Evolutionary conservation across 352 stramenopile genomes (phyloP).

Genomic region (Globisporangium middletonii): DNA sequence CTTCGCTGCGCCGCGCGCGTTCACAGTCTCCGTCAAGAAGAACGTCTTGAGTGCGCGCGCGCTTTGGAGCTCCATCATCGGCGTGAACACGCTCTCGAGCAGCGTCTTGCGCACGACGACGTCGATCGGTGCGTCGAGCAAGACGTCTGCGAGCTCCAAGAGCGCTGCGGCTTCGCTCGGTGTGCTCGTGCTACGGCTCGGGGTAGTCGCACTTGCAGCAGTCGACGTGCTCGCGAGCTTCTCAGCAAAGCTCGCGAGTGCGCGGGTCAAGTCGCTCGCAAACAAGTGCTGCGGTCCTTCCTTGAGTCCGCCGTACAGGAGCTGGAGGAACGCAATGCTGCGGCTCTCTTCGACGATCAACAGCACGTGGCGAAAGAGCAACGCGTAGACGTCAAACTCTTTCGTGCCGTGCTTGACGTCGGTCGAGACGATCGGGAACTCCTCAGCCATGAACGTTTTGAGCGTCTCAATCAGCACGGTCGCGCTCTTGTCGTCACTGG

Average conservation of each 20-base stretch:
- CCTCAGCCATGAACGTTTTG: conserved; percentile 48
- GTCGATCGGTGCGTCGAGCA: conserved; percentile 36
- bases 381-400: conserved; percentile 56
- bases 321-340: conserved; percentile 32
- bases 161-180: conserved; percentile 15
- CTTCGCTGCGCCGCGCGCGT: conserved; percentile 1
- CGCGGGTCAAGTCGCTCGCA: conserved; percentile 35
- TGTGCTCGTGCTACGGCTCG: not conserved
- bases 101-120: conserved; percentile 34
- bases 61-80: conserved; percentile 38
- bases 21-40: conserved; percentile 30
- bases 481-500: conserved; percentile 6
- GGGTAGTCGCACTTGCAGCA: not conserved
- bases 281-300: conserved; percentile 59
- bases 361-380: conserved; percentile 50
- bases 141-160: conserved; percentile 27
- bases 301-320: conserved; percentile 58
- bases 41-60: conserved; percentile 29
- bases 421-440: conserved; percentile 71
- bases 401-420: conserved; percentile 57
- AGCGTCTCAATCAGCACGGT: conserved; percentile 28
- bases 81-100: conserved; percentile 42
- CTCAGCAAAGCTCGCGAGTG: conserved; percentile 33
- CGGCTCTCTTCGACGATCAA: conserved; percentile 48
- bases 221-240: conserved; percentile 10